Evolutionary conservation across 1,284 basidiomycete species (phyloP), one percentile per base, ranked within the genome.

Genomic region (Mycosarcoma mackinlayi): DNA sequence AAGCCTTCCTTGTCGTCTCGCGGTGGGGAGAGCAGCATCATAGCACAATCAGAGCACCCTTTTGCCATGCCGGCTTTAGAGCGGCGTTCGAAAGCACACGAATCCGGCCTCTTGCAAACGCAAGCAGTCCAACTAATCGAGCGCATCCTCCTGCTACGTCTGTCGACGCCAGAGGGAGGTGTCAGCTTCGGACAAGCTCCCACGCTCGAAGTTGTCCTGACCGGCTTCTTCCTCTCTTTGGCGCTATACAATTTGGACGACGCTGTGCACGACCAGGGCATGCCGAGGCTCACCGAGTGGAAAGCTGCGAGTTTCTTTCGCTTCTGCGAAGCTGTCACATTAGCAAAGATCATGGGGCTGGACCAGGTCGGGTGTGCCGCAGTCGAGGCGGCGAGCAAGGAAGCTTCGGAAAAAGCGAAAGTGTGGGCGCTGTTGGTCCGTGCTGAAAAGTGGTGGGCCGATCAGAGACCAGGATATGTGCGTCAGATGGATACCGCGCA

Each of bases 301-400:
- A 60, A 50, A 33, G 65, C 63, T 37, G 62, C 52, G 16, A 61
- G 44, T 30, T 72, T 57, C 49, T 65, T 65, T 34, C 58, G 54
- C 35, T 75, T 69, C 28, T 72, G 53, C 37, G 67, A 72, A 51
- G 68, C 72, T 19, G 46, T 77, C 21, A 73, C 75, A 6, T 50
- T 77, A 5, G 75, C 65, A 19, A 74, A 75, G 44, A 64, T 77
- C 24, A 13, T 73, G 16, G 62, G 68, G 0, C 18, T 77, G 39
- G 69, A 77, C 21, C 41, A 46, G 13, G 34, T 53, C 16, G 57
- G 46, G 4, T 21, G 21, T 6, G 25, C 6, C 13, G 33, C 33
- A 7, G n/a, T 21, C n/a, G n/a, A 10, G 34, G 23, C 11, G 6
- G 23, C 1, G 18, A 3, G 35, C 10, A 37, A 23, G 24, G 38